Evolutionary conservation across 805 yeast species (phyloP).

Genomic region (Candida nanaspora): DNA sequence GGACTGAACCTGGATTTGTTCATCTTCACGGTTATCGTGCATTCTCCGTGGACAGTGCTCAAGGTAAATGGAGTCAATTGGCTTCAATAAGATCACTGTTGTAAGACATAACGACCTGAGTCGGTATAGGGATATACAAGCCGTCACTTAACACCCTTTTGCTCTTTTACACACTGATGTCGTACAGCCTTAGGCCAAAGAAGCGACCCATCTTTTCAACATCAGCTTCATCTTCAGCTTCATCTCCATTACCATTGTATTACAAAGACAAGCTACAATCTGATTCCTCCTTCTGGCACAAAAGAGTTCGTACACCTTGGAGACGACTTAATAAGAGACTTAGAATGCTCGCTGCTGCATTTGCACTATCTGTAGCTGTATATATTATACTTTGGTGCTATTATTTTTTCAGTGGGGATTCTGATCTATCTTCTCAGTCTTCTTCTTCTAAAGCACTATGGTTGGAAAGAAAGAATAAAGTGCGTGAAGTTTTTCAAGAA

Average conservation of each 20-base stretch:
- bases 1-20: too few relatives aligned
- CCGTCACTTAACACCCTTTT: too few relatives aligned
- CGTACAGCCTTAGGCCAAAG: slow-evolving; percentile 6
- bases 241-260: slow-evolving; percentile 37
- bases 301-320: slow-evolving; percentile 9
- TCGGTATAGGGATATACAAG: too few relatives aligned
- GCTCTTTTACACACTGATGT: too few relatives aligned
- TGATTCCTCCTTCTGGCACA: slow-evolving; percentile 10
- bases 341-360: slow-evolving; percentile 36
- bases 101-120: too few relatives aligned
- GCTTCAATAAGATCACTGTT: too few relatives aligned
- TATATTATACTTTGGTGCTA: slow-evolving; percentile 32
- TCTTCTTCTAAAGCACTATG: too few relatives aligned
- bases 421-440: too few relatives aligned
- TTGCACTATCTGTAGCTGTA: slow-evolving; percentile 31
- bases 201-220: neutral
- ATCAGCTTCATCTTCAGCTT: neutral
- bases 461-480: slow-evolving; percentile 46
- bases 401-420: slow-evolving; percentile 8
- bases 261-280: slow-evolving; percentile 41
- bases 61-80: too few relatives aligned
- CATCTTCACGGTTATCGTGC: too few relatives aligned
- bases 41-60: too few relatives aligned
- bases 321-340: slow-evolving; percentile 12
- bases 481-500: slow-evolving; percentile 60